phyloP scores from a whole-genome alignment of 208 protist species.

The Herpetomonas samuelpessoai region DNA sequence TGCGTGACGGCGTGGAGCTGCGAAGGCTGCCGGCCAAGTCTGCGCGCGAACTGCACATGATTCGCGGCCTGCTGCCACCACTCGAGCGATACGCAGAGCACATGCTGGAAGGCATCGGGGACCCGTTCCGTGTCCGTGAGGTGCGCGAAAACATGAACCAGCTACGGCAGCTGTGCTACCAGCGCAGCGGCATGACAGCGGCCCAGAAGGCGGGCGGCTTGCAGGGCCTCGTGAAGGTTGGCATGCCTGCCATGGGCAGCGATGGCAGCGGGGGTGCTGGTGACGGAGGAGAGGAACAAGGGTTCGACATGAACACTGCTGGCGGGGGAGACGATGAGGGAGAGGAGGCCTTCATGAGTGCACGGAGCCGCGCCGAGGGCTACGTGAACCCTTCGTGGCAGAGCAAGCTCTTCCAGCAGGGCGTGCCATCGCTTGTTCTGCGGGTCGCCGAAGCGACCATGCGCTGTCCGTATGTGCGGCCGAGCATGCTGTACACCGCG shows the following conservation, averaged over 20 bases:
- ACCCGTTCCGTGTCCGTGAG: slow-evolving; percentile 26
- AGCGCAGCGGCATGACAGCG: too few relatives aligned
- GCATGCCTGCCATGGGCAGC: neutral
- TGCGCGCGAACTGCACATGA: slow-evolving; percentile 42
- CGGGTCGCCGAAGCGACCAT: slow-evolving; percentile 29
- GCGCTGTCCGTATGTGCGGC: slow-evolving; percentile 27
- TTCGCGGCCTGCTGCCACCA: slow-evolving; percentile 42
- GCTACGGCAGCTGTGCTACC: slow-evolving; percentile 34
- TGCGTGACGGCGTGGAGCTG: slow-evolving; percentile 47
- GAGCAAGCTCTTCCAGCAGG: slow-evolving; percentile 46
- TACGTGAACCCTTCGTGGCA: slow-evolving; percentile 43
- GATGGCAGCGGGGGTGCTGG: neutral
- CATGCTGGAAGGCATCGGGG: slow-evolving; percentile 23
- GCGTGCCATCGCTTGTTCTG: slow-evolving; percentile 28
- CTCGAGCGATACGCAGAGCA: slow-evolving; percentile 28
- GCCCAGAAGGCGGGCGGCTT: too few relatives aligned
- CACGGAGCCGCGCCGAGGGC: slow-evolving; percentile 12
- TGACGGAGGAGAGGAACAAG: too few relatives aligned
- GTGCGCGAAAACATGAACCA: slow-evolving; percentile 36
- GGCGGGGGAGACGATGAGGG: neutral
- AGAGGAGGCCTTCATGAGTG: slow-evolving; percentile 9
- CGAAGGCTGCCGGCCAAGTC: slow-evolving; percentile 27
- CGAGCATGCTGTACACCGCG: slow-evolving; percentile 23
- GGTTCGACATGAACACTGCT: neutral
- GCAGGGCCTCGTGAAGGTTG: too few relatives aligned